These are phyloP conservation scores for Fomitopsis palustris DNA, from an alignment of 1,284 basidiomycete genomes.

Conservation along the genomic window DNA sequence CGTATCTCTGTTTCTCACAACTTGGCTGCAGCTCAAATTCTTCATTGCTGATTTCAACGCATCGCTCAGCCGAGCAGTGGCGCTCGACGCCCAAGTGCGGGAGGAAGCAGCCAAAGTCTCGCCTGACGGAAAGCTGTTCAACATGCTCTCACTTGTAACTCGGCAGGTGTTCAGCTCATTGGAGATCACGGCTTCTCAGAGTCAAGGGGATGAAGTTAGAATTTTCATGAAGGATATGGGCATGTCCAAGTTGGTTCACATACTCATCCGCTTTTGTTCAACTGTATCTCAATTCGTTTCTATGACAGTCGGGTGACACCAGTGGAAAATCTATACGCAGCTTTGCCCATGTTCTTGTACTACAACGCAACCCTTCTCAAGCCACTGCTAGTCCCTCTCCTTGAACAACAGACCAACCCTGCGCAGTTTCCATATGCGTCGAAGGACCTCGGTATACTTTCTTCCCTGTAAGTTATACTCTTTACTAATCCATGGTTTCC, in stretches of 20 bases:
- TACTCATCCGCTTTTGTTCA: slow-evolving; percentile 14
- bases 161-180: slow-evolving; percentile 38
- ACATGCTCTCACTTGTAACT: slow-evolving; percentile 36
- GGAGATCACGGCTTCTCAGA: slow-evolving; percentile 32
- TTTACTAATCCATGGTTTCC: background rate
- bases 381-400: slow-evolving; percentile 41
- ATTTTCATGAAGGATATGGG: slow-evolving; percentile 42
- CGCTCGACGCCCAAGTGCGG: slow-evolving; percentile 22
- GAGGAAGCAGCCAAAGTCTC: slow-evolving; percentile 20
- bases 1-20: too few species aligned
- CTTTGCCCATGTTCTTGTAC: slow-evolving; percentile 44
- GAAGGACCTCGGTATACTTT: slow-evolving; percentile 36
- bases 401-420: slow-evolving; percentile 34
- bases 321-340: slow-evolving; percentile 45
- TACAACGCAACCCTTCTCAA: slow-evolving; percentile 40
- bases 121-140: slow-evolving; percentile 28
- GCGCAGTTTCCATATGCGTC: slow-evolving; percentile 30
- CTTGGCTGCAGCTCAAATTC: background rate
- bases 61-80: slow-evolving; percentile 16
- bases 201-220: slow-evolving; percentile 33
- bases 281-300: too few species aligned
- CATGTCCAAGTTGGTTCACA: slow-evolving; percentile 3
- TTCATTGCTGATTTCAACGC: slow-evolving; percentile 22
- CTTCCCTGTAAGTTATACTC: background rate
- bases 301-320: slow-evolving; percentile 32